Percentiles rank a stretch among this genome's conserved stretches.
Evolutionary conservation across 129 eudicot genomes (phyloP).

Genomic region (Tagetes erecta): DNA sequence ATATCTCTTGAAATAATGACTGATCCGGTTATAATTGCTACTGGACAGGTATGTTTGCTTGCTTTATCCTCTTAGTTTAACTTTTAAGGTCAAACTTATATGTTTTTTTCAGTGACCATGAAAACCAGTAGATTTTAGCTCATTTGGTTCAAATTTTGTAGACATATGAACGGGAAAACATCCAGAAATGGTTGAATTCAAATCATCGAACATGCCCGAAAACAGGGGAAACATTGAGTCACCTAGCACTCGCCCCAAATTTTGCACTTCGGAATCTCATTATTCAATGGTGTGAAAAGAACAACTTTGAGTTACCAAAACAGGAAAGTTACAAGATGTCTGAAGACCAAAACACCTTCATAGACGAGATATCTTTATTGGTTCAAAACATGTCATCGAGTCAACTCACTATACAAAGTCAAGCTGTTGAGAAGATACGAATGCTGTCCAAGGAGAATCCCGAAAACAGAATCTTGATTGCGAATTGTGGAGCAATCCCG

Average conservation of each 20-base stretch:
- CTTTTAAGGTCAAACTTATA: neutral
- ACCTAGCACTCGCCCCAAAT: constrained; percentile 65
- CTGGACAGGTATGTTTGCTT: constrained; percentile 64
- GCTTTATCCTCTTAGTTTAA: constrained; percentile 11
- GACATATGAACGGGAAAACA: constrained; percentile 78
- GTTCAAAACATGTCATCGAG: constrained; percentile 53
- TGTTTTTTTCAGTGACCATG: neutral
- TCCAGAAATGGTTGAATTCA: constrained; percentile 63
- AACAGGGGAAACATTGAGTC: constrained; percentile 55
- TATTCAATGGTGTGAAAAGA: constrained; percentile 73
- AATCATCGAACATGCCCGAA: constrained; percentile 70
- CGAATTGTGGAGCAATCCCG: constrained; percentile 50
- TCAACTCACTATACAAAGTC: constrained; percentile 37
- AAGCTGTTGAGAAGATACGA: constrained; percentile 57
- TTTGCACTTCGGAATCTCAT: constrained; percentile 68
- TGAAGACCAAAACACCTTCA: constrained; percentile 39
- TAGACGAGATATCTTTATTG: constrained; percentile 43
- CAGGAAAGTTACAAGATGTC: constrained; percentile 35
- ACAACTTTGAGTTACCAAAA: constrained; percentile 53
- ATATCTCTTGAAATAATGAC: constrained; percentile 74
- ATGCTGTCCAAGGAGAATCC: constrained; percentile 72
- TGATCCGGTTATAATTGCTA: constrained; percentile 71
- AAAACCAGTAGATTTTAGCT: neutral
- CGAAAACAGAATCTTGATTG: constrained; percentile 56
- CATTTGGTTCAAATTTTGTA: constrained; percentile 33